Conservation (phyloP, 1,139 yeast species). For the Sugiyamaella grinbergsii region DNA sequence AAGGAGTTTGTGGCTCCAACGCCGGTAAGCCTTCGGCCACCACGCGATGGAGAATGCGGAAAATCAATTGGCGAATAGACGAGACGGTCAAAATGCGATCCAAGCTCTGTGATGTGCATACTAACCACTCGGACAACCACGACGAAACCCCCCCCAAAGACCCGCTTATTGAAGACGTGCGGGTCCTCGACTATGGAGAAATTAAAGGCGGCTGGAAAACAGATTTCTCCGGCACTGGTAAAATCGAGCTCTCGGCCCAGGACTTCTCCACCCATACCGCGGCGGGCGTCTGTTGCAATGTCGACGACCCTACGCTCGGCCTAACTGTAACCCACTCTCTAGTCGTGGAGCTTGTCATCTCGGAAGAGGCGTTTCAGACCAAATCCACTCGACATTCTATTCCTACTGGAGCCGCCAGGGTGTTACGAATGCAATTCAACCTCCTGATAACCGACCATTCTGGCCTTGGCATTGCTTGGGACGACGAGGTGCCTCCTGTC, state of each 20-base stretch:
- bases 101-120: conserved; percentile 4
- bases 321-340: conserved; percentile 72
- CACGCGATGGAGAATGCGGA: conserved; percentile 86
- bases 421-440: conserved; percentile 90
- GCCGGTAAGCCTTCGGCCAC: conserved; percentile 44
- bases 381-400: conserved; percentile 37
- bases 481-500: conserved; percentile 97
- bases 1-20: conserved; percentile 57
- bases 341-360: conserved; percentile 86
- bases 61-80: conserved; percentile 86
- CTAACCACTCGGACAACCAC: background rate
- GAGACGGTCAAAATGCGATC: conserved; percentile 61
- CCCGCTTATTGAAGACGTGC: conserved; percentile 63
- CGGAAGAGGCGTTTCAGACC: conserved; percentile 67
- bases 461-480: conserved; percentile 98
- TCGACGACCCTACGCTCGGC: conserved; percentile 81
- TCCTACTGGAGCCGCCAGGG: conserved; percentile 91
- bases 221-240: conserved; percentile 75
- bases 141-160: background rate
- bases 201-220: conserved; percentile 92
- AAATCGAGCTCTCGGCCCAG: conserved; percentile 73
- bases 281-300: conserved; percentile 73
- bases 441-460: conserved; percentile 80
- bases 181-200: conserved; percentile 77
- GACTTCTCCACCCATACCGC: conserved; percentile 47